These are phyloP conservation scores for Diutina pseudorugosa DNA, from an alignment of 1,139 yeast species.

Conservation along the genomic window DNA sequence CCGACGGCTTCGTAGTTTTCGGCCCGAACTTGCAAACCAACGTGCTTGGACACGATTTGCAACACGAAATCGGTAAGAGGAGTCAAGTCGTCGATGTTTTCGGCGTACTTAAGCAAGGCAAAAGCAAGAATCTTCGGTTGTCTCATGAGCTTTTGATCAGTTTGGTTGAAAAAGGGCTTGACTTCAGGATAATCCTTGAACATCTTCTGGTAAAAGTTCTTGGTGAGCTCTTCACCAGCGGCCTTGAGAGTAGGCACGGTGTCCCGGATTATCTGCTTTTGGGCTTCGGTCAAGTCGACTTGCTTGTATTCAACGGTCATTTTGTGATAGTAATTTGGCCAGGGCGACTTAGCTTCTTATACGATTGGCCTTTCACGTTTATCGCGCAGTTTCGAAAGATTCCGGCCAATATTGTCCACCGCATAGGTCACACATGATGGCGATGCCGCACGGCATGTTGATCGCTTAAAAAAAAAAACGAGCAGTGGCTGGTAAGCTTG, in stretches of 20 bases:
- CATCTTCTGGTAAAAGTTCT: constrained; percentile 45
- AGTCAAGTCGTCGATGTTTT: constrained; percentile 47
- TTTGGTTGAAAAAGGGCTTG: constrained; percentile 45
- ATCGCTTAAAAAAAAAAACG: too few species aligned
- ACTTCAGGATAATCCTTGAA: constrained; percentile 39
- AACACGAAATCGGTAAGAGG: constrained; percentile 43
- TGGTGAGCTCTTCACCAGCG: constrained; percentile 44
- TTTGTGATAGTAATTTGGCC: too few species aligned
- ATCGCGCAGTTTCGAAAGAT: too few species aligned
- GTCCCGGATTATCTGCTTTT: constrained; percentile 32
- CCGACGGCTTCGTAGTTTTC: constrained; percentile 63
- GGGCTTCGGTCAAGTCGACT: constrained; percentile 16
- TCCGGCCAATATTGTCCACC: too few species aligned
- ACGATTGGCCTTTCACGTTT: too few species aligned
- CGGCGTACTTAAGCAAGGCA: constrained; percentile 50
- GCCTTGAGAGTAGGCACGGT: constrained; percentile 49
- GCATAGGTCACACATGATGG: too few species aligned
- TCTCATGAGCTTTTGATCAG: constrained; percentile 41
- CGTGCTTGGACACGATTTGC: constrained; percentile 54
- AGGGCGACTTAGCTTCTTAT: too few species aligned
- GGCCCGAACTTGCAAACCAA: constrained; percentile 47
- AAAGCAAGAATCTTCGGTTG: constrained; percentile 60
- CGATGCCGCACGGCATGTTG: too few species aligned
- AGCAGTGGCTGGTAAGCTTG: too few species aligned
- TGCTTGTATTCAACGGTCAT: neutral